Percentiles rank a stretch among this genome's conserved stretches.
These are phyloP conservation scores for Neurospora sp. DNA, from an alignment of 495 filamentous ascomycete genomes.

Conservation along the genomic window DNA sequence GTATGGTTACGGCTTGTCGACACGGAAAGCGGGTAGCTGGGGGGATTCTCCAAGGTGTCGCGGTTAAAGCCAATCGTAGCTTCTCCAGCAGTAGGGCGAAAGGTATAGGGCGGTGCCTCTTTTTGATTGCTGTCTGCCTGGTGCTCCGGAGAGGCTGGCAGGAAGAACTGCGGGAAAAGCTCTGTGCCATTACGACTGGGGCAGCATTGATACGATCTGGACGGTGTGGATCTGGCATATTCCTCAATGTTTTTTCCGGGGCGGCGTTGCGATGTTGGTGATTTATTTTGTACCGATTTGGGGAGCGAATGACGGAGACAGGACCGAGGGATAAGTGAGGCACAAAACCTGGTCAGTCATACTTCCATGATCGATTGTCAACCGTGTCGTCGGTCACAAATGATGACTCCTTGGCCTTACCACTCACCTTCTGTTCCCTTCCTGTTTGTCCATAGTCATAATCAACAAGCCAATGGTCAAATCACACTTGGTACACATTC, in stretches of 20 bases:
- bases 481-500: not conserved
- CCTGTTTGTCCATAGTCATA: not conserved
- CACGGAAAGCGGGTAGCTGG: not conserved
- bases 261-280: not conserved
- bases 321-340: not conserved
- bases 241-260: not conserved
- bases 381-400: accelerated
- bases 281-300: not conserved
- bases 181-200: not conserved
- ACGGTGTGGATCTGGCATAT: not conserved
- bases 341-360: not conserved
- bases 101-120: not conserved
- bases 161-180: not conserved
- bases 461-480: not conserved
- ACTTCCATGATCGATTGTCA: not conserved
- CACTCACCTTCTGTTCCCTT: not conserved
- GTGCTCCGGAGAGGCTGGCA: not conserved
- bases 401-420: not conserved
- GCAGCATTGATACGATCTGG: not conserved
- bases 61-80: not conserved
- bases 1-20: not conserved
- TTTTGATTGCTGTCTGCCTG: not conserved
- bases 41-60: not conserved
- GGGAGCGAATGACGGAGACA: not conserved
- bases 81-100: not conserved